phyloP scores from a whole-genome alignment of 2,329 filamentous ascomycete species.

The Volutella citrinella region DNA sequence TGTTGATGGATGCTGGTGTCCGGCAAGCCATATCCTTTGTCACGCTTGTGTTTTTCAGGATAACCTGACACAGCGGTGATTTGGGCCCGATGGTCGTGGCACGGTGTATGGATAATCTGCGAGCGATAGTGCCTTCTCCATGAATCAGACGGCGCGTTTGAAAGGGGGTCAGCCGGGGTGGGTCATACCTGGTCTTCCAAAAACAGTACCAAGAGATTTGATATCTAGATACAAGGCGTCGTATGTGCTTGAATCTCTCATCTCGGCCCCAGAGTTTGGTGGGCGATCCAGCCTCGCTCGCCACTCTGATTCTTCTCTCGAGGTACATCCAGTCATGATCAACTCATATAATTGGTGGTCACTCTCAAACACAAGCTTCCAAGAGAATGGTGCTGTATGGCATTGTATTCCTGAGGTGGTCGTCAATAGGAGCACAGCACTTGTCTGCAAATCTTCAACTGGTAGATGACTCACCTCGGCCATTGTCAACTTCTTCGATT shows the following conservation, averaged over 20 bases:
- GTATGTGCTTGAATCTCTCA: slow-evolving; percentile 48
- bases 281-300: slow-evolving; percentile 59
- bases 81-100: slow-evolving; percentile 71
- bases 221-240: slow-evolving; percentile 68
- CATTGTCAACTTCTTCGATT: slow-evolving; percentile 72
- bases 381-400: slow-evolving; percentile 80
- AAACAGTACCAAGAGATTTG: slow-evolving; percentile 70
- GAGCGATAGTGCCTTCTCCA: slow-evolving; percentile 54
- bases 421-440: too few relatives aligned
- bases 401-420: slow-evolving; percentile 79
- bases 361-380: slow-evolving; percentile 85
- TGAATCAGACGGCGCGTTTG: background rate
- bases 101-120: slow-evolving; percentile 74
- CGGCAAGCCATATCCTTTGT: slow-evolving; percentile 52
- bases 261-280: slow-evolving; percentile 45
- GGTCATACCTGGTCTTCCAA: slow-evolving; percentile 71
- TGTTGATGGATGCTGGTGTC: slow-evolving; percentile 43
- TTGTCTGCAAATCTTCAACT: too few relatives aligned
- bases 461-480: slow-evolving; percentile 57
- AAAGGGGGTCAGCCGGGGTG: too few relatives aligned
- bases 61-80: slow-evolving; percentile 68
- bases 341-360: slow-evolving; percentile 77
- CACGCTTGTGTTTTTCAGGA: slow-evolving; percentile 80
- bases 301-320: slow-evolving; percentile 79
- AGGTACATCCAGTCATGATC: slow-evolving; percentile 81